These are phyloP conservation scores for Penicillium robsamsonii DNA, from an alignment of 495 filamentous ascomycete genomes.

Conservation along the genomic window DNA sequence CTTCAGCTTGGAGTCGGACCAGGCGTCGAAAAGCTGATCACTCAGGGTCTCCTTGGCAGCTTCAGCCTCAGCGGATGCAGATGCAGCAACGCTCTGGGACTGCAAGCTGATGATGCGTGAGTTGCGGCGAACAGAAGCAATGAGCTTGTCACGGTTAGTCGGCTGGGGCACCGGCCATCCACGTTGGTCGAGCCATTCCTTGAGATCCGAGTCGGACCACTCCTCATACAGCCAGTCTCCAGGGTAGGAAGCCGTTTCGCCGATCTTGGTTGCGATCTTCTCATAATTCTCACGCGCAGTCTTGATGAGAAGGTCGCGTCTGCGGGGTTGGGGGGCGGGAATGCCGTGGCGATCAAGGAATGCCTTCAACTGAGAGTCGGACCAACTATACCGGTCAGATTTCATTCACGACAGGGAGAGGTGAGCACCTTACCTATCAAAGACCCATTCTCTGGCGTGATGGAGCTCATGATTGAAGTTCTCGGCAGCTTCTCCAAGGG, in stretches of 20 bases:
- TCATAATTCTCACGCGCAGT: conserved; percentile 81
- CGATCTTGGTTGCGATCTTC: conserved; percentile 73
- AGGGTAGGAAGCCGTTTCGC: conserved; percentile 78
- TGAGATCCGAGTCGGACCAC: conserved; percentile 77
- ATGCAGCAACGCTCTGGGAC: conserved; percentile 55
- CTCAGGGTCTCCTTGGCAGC: conserved; percentile 68
- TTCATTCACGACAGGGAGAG: not conserved
- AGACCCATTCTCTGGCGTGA: conserved; percentile 84
- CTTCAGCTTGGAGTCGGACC: conserved; percentile 81
- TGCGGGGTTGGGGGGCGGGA: conserved; percentile 75
- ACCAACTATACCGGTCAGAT: conserved; percentile 57
- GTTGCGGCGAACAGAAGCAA: conserved; percentile 88
- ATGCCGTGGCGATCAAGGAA: conserved; percentile 89
- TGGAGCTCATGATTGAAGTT: conserved; percentile 65
- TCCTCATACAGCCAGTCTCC: conserved; percentile 93
- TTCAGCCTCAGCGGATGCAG: conserved; percentile 63
- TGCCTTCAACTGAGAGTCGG: conserved; percentile 82
- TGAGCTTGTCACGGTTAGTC: conserved; percentile 78
- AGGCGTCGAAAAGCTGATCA: conserved; percentile 82
- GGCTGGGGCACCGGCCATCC: conserved; percentile 89
- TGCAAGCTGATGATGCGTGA: conserved; percentile 73
- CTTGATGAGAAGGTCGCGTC: conserved; percentile 76
- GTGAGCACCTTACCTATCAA: conserved; percentile 71
- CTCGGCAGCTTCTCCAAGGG: conserved; percentile 75
- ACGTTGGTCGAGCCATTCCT: conserved; percentile 84